Evolutionary conservation across 257 asterid species (phyloP).

Genomic region (Solanum piurae): DNA sequence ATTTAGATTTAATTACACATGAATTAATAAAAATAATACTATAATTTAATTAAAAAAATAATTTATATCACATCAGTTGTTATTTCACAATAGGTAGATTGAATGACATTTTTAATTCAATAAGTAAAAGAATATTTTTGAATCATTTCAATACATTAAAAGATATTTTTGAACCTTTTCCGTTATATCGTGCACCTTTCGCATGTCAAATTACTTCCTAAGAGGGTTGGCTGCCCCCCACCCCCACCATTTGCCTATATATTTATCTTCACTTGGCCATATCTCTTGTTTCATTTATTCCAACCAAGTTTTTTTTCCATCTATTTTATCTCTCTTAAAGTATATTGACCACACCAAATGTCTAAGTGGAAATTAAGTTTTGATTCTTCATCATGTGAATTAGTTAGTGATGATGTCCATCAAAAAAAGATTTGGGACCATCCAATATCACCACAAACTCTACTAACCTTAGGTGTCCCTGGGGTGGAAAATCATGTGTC

Average conservation of each 20-base stretch:
- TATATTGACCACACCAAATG: background rate
- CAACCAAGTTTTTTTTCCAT: background rate
- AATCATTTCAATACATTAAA: background rate
- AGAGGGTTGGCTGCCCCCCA: background rate
- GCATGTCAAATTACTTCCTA: background rate
- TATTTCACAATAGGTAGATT: background rate
- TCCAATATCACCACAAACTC: background rate
- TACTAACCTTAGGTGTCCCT: background rate
- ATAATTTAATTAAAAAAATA: no score
- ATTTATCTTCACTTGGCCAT: background rate
- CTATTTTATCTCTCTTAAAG: background rate
- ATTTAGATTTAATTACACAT: background rate
- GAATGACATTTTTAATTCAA: no score
- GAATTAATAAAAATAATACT: no score
- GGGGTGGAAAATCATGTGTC: background rate
- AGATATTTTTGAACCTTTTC: no score
- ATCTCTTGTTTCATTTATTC: background rate
- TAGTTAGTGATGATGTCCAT: background rate
- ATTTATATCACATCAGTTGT: no score
- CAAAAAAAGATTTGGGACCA: background rate
- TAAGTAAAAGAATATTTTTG: no score
- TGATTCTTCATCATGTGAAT: background rate
- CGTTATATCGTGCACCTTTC: background rate
- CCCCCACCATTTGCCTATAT: background rate
- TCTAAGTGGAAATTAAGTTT: background rate